Base-by-base conservation (phyloP, 1,284 basidiomycete species). In the Erythrobasidium hasegawianum region DNA sequence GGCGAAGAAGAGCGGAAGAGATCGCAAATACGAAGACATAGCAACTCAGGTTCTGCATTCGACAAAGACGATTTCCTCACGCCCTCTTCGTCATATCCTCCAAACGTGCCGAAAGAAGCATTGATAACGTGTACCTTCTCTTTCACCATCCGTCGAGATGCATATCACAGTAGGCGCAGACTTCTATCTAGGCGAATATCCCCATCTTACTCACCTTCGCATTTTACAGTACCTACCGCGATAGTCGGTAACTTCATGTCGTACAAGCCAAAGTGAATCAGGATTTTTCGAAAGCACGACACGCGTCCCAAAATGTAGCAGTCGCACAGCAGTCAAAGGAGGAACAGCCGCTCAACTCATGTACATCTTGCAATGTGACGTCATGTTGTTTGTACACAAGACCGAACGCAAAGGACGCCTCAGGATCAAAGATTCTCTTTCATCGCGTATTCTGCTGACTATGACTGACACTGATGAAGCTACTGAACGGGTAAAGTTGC, bases 51-150 rank as follows among this genome's bases (percentile, higher is more conserved):
- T 22, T 7, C 14, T 27, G 26, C 33, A 38, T 24, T 40, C 27
- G 24, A 29, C 68, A 13, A 14, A 49, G 43, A 64, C 38, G 67
- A 41, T 40, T 64, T 57, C 38, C 62, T 24, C 68, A 61, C 50
- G 47, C 70, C 57, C 14, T 50, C 54, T 13, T 38, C 61, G 11
- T 56, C 53, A 10, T 57, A 45, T 20, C 43, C 53, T 13, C 61
- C 64, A 43, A 62, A 64, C 62, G 22, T 64, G 78, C 68, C 87
- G 87, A 75, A 86, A 87, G 74, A 78, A 72, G 69, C 84, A 83
- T 33, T 87, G 86, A 72, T 96, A 71, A 89, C 87, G 74, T 97
- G 94, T 76, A 96, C 91, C 76, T 97, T 97, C 77, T 92, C 88
- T 58, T 96, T 97, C 75, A 97, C 93, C 7, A 96, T 97, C 58